Conservation (phyloP, 345 rosid genomes). For the Hibiscus trionum region DNA sequence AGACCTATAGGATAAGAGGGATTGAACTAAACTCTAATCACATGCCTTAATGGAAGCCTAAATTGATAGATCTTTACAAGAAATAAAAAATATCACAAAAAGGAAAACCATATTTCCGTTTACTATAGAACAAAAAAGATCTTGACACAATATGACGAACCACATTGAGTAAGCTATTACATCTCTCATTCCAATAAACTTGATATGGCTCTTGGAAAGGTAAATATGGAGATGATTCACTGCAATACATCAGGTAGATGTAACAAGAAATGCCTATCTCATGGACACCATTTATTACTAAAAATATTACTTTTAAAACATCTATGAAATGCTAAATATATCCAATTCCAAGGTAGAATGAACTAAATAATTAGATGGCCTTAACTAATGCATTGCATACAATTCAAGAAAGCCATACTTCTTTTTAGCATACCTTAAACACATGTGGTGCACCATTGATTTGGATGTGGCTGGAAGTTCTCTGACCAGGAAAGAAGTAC, state of each 20-base stretch:
- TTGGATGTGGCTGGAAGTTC: conserved; percentile 73
- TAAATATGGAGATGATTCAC: neutral
- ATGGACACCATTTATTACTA: neutral
- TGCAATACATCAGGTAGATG: neutral
- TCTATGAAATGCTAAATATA: neutral
- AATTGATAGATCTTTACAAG: neutral
- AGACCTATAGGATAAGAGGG: neutral
- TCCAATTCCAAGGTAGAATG: neutral
- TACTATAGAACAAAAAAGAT: neutral
- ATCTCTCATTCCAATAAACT: neutral
- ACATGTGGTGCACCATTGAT: conserved; percentile 91
- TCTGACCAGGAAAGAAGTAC: conserved; percentile 93
- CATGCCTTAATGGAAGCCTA: neutral
- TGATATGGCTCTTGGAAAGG: neutral
- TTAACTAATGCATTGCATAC: conserved; percentile 1
- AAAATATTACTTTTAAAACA: neutral
- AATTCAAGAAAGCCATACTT: neutral
- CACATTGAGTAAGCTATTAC: neutral
- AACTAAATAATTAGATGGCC: neutral
- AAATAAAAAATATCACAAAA: neutral
- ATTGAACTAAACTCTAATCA: neutral
- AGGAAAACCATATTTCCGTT: neutral
- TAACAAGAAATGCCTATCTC: neutral
- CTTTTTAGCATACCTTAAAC: conserved; percentile 50
- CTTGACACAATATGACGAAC: neutral